A percentile compares a stretch with the other conserved stretches of the same genome.
These are phyloP conservation scores for Paracamarosporium sp. DNA, from an alignment of 2,329 filamentous ascomycete species.

Conservation along the genomic window DNA sequence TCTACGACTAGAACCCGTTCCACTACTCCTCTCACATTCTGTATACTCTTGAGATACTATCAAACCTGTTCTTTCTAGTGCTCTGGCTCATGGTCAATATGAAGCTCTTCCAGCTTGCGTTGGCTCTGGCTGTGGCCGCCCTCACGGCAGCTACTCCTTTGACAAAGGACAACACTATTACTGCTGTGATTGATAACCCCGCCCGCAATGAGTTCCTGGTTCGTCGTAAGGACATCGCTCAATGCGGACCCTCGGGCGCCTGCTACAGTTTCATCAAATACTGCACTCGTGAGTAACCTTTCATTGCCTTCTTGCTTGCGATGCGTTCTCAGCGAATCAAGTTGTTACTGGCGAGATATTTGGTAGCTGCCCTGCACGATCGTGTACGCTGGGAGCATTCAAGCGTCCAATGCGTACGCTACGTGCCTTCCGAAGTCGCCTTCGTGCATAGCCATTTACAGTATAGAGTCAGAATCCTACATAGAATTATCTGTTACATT, in stretches of 20 bases:
- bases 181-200: background rate
- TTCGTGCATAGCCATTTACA: background rate
- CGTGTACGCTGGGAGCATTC: background rate
- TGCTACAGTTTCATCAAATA: too few relatives aligned
- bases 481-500: too few relatives aligned
- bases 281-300: too few relatives aligned
- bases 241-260: too few relatives aligned
- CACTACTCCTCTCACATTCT: background rate
- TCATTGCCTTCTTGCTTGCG: too few relatives aligned
- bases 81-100: background rate
- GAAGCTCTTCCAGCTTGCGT: constrained; percentile 8
- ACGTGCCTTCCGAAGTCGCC: background rate
- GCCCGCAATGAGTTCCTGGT: background rate
- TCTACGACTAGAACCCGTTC: background rate
- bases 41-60: background rate
- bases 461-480: too few relatives aligned
- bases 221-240: background rate
- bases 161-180: background rate
- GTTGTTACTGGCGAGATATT: too few relatives aligned
- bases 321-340: too few relatives aligned
- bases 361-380: too few relatives aligned
- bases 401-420: background rate
- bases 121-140: background rate
- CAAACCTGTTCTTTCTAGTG: background rate
- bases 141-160: background rate